A percentile compares a stretch with the other conserved stretches of the same genome.
phyloP scores from a whole-genome alignment of 1,139 yeast species.

The Saccharomycopsis crataegensis region DNA sequence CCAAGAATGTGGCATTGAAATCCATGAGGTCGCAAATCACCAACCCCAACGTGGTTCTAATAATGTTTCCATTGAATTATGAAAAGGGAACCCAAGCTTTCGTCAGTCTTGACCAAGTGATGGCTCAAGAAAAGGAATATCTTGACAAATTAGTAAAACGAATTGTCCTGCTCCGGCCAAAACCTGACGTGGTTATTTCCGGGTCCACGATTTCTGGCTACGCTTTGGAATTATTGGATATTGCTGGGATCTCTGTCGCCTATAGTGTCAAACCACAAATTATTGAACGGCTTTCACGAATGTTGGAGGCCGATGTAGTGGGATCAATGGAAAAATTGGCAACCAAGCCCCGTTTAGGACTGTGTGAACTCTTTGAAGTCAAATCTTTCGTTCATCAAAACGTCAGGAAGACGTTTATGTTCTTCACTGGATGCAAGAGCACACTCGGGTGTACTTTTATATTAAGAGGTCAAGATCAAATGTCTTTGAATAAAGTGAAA shows the following conservation, averaged over 20 bases:
- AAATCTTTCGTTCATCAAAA: conserved; percentile 52
- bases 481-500: conserved; percentile 56
- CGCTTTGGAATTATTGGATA: conserved; percentile 65
- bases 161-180: conserved; percentile 48
- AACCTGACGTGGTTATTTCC: conserved; percentile 74
- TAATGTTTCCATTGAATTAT: conserved; percentile 88
- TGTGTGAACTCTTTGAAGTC: conserved; percentile 66
- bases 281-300: conserved; percentile 68
- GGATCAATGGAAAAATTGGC: conserved; percentile 60
- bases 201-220: conserved; percentile 81
- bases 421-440: conserved; percentile 68
- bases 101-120: conserved; percentile 73
- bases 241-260: conserved; percentile 72
- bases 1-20: conserved; percentile 78
- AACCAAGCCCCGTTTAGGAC: conserved; percentile 56
- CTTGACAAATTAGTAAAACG: conserved; percentile 76
- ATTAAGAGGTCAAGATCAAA: conserved; percentile 63
- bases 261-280: conserved; percentile 78
- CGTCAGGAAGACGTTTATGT: conserved; percentile 62
- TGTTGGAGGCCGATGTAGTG: conserved; percentile 77
- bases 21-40: conserved; percentile 59
- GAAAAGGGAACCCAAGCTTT: conserved; percentile 63
- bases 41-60: conserved; percentile 70
- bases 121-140: conserved; percentile 85
- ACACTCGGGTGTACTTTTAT: conserved; percentile 77